These are phyloP conservation scores for Euclidium syriacum DNA, from an alignment of 345 rosid species.

Conservation along the genomic window DNA sequence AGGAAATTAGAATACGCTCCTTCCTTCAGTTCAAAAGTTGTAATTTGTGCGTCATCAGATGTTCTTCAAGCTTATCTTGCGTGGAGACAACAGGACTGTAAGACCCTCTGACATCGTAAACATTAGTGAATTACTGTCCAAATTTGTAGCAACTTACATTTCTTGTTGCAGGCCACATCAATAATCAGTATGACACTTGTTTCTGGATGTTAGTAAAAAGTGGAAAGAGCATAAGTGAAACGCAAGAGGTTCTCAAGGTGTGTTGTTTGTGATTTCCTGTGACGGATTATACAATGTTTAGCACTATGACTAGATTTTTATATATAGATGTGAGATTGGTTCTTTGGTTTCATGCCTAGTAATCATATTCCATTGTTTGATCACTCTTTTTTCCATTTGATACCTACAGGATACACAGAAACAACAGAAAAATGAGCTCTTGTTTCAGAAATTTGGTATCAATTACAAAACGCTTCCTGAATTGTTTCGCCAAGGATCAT, in stretches of 20 bases:
- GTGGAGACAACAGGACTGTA: constrained; percentile 91
- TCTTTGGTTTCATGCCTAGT: neutral
- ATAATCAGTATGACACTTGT: constrained; percentile 66
- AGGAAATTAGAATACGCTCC: constrained; percentile 55
- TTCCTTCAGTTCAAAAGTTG: constrained; percentile 53
- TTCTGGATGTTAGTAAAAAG: constrained; percentile 65
- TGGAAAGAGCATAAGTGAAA: constrained; percentile 58
- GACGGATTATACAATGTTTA: neutral
- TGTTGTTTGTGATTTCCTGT: constrained; percentile 6
- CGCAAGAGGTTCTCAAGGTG: constrained; percentile 65
- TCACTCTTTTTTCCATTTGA: neutral
- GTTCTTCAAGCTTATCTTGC: constrained; percentile 78
- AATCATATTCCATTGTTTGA: neutral
- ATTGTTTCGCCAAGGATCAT: constrained; percentile 86
- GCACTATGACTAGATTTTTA: neutral
- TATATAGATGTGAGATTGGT: neutral
- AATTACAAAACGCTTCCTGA: constrained; percentile 64
- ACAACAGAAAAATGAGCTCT: constrained; percentile 82
- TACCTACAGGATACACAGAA: constrained; percentile 60
- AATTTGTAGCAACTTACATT: neutral
- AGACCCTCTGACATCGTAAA: constrained; percentile 20
- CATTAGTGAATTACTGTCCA: neutral
- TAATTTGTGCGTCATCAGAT: constrained; percentile 64
- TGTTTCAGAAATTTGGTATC: constrained; percentile 67
- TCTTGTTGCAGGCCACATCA: constrained; percentile 55